Conservation (phyloP, 441 rosid genomes). For the Adansonia madagascariensis region DNA sequence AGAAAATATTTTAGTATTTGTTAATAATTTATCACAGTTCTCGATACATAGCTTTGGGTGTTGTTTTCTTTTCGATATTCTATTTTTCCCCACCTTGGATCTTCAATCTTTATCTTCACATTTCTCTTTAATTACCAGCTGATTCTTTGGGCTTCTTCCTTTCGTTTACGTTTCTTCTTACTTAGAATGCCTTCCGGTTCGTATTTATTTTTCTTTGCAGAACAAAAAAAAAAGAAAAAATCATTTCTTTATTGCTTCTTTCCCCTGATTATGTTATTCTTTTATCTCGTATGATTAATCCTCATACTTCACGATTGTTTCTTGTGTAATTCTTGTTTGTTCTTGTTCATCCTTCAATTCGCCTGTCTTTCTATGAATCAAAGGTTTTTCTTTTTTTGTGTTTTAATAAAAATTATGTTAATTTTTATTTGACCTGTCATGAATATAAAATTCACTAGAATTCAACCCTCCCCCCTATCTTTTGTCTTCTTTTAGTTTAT, state of each 20-base stretch:
- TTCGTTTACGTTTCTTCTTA: background rate
- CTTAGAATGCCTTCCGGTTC: background rate
- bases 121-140: background rate
- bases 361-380: background rate
- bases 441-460: background rate
- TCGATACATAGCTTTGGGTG: slow-evolving; percentile 10
- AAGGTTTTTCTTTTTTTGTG: background rate
- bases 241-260: background rate
- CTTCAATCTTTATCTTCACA: background rate
- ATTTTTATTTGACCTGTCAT: background rate
- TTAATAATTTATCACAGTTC: no score
- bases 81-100: background rate
- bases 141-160: background rate
- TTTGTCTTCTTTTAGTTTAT: background rate
- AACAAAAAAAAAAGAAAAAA: background rate
- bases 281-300: background rate
- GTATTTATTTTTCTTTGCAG: background rate
- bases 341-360: background rate
- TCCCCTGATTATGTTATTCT: background rate
- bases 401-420: background rate
- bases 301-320: background rate
- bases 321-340: background rate
- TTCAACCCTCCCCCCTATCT: no score
- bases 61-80: slow-evolving; percentile 9
- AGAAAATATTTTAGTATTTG: no score